Evolutionary conservation across 1,139 yeast genomes (phyloP).

Genomic region (Saccharomyces hybrid): DNA sequence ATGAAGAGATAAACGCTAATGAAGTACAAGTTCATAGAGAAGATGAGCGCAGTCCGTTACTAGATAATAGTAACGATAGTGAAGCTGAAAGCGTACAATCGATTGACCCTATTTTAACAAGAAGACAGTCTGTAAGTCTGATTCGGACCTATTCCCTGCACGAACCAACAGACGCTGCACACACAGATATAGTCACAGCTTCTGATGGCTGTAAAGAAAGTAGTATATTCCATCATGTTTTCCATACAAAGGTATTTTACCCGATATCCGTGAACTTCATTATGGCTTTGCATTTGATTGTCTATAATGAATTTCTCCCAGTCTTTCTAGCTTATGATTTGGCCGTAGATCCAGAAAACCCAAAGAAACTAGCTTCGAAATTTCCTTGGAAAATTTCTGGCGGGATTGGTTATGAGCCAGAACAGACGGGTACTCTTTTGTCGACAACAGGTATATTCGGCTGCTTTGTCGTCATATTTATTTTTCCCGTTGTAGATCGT

Average conservation of each 20-base stretch:
- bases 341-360: constrained; percentile 21
- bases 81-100: constrained; percentile 24
- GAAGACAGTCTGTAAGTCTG: constrained; percentile 37
- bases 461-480: constrained; percentile 41
- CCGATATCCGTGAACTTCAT: constrained; percentile 39
- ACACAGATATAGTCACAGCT: constrained; percentile 7
- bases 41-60: not conserved
- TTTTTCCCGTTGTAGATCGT: constrained; percentile 51
- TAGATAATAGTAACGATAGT: constrained; percentile 8
- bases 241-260: constrained; percentile 36
- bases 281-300: constrained; percentile 45
- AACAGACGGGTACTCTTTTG: constrained; percentile 46
- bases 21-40: not conserved
- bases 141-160: constrained; percentile 38
- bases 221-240: constrained; percentile 21
- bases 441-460: constrained; percentile 53
- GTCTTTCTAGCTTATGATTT: constrained; percentile 48
- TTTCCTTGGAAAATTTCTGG: constrained; percentile 46
- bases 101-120: constrained; percentile 30
- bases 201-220: constrained; percentile 16
- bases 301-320: constrained; percentile 52
- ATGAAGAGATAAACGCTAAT: too few relatives aligned
- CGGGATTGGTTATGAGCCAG: constrained; percentile 42
- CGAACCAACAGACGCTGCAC: constrained; percentile 19
- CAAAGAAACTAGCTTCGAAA: constrained; percentile 24